Conservation (phyloP, 176 grass and related monocot species). For the Zoysia pacifica region DNA sequence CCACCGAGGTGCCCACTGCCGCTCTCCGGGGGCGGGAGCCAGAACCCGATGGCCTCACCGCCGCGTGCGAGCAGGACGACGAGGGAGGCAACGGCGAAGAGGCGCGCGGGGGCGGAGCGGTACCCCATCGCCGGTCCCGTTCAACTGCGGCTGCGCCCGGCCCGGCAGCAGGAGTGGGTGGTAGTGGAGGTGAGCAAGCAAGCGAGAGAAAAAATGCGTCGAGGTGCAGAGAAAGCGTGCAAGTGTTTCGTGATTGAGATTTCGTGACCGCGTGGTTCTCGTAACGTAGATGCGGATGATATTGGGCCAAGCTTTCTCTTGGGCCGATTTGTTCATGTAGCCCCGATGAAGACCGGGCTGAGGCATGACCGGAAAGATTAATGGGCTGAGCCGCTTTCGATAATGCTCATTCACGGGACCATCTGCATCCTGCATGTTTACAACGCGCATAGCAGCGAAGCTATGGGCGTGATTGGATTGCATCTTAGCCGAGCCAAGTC, state of each 20-base stretch:
- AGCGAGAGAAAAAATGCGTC: background rate
- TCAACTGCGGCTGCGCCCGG: background rate
- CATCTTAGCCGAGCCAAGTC: too few relatives aligned
- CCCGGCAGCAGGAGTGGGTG: background rate
- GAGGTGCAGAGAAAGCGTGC: background rate
- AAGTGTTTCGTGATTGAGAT: background rate
- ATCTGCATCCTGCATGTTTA: background rate
- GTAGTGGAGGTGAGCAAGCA: background rate
- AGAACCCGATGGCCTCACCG: constrained; percentile 46
- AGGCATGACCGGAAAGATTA: background rate
- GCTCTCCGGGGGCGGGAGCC: constrained; percentile 38
- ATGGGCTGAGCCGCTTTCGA: background rate
- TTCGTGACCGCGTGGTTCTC: background rate
- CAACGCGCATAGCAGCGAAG: background rate
- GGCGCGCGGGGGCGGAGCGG: background rate
- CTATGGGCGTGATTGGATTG: too few relatives aligned
- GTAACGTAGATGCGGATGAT: background rate
- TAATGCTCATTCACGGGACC: too few relatives aligned
- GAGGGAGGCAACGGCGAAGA: background rate
- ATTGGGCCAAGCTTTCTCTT: background rate
- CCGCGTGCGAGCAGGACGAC: constrained; percentile 38
- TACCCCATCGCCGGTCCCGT: constrained; percentile 38
- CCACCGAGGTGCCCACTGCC: constrained; percentile 20
- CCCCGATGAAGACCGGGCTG: background rate
- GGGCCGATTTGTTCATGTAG: background rate